Evolutionary conservation across 2,329 filamentous ascomycete genomes (phyloP).

Genomic region (Trichophyton benhamiae): DNA sequence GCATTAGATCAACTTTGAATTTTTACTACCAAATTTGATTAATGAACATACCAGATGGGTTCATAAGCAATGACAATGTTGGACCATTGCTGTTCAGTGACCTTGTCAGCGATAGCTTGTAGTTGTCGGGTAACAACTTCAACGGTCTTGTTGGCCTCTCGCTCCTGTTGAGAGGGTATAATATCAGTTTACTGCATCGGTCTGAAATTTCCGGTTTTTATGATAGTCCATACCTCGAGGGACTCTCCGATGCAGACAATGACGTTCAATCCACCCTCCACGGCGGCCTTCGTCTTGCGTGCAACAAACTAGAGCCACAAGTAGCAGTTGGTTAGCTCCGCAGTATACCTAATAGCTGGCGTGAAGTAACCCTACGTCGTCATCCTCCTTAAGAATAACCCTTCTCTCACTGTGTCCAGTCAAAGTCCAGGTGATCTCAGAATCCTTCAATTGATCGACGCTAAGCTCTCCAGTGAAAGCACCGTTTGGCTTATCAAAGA

Average conservation of each 20-base stretch:
- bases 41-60: constrained; percentile 68
- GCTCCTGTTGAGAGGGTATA: constrained; percentile 42
- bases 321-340: neutral
- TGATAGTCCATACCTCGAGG: constrained; percentile 46
- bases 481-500: constrained; percentile 92
- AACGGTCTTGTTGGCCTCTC: constrained; percentile 74
- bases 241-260: constrained; percentile 98
- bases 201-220: neutral
- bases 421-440: constrained; percentile 77
- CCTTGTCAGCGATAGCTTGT: constrained; percentile 59
- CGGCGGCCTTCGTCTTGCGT: constrained; percentile 84
- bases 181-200: neutral
- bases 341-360: neutral
- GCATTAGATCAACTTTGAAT: constrained; percentile 5
- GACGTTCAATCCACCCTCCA: constrained; percentile 75
- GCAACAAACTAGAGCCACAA: constrained; percentile 51
- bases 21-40: neutral
- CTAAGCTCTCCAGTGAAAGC: constrained; percentile 97
- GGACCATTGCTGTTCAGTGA: constrained; percentile 64
- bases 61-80: constrained; percentile 97
- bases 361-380: constrained; percentile 41
- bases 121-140: constrained; percentile 63
- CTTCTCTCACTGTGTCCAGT: constrained; percentile 93
- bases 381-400: constrained; percentile 74
- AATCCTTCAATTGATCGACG: constrained; percentile 80